Conservation (phyloP, 2,329 filamentous ascomycete species). For the Proliferodiscus dingleyae region DNA sequence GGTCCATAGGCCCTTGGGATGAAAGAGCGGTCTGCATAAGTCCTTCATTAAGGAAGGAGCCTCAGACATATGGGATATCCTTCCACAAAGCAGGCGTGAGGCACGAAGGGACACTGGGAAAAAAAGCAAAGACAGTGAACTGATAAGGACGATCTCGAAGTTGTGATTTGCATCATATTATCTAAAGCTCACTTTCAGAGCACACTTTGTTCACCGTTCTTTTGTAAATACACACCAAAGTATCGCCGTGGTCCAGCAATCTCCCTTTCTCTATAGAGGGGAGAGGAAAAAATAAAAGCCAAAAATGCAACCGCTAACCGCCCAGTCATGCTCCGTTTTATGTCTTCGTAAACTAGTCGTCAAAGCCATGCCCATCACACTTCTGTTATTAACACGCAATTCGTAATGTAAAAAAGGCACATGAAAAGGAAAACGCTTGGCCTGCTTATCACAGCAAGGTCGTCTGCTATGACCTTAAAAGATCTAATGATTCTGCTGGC, state of each 20-base stretch:
- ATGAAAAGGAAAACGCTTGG: background rate
- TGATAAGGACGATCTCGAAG: background rate
- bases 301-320: constrained; percentile 23
- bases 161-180: constrained; percentile 19
- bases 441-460: background rate
- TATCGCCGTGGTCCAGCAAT: too few species aligned
- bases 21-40: background rate
- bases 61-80: too few species aligned
- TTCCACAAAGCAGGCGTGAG: too few species aligned
- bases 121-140: too few species aligned
- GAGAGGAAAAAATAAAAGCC: constrained; percentile 8
- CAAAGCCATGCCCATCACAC: constrained; percentile 6
- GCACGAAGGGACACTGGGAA: too few species aligned
- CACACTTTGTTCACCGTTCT: constrained; percentile 9
- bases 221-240: constrained; percentile 15
- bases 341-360: constrained; percentile 17
- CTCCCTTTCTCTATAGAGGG: too few species aligned
- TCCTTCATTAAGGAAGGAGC: background rate
- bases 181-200: constrained; percentile 8
- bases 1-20: too few species aligned
- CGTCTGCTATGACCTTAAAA: background rate
- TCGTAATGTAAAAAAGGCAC: constrained; percentile 2
- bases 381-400: constrained; percentile 15
- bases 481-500: background rate
- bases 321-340: constrained; percentile 24